Evolutionary conservation across 2,329 filamentous ascomycete genomes (phyloP), one percentile per base, ranked within the genome.

Genomic region (Magnaporthiopsis rhizophila): DNA sequence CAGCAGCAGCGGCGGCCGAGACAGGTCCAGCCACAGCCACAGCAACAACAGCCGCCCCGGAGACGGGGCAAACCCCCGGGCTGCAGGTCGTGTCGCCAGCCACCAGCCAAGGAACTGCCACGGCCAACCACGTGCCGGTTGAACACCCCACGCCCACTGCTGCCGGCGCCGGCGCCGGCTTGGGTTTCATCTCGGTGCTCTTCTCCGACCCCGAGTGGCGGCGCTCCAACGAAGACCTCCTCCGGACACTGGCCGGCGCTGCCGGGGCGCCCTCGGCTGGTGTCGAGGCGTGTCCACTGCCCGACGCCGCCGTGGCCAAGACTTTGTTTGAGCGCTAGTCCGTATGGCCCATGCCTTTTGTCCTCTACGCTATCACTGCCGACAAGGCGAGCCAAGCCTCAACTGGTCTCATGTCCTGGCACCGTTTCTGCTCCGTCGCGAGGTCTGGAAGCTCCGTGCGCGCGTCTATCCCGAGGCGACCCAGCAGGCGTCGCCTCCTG

Each of bases 361-460:
- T 7, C 3, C 18, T 9, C n/a, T n/a, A 8, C 5, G 9, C 15
- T 38, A 18, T 53, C 18, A 13, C 21, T n/a, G 45, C 45, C n/a
- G 21, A 53, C 45, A 8, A 21, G 24, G 24, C 8, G 6, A 57
- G 28, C 18, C 21, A 38, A 70, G 69, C 50, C 56, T 71, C 11
- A 62, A 60, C 36, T 64, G 69, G 62, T 67, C 67, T 6, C 68
- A 71, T 32, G 61, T 73, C 11, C 69, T 73, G 38, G 69, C 67
- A 26, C 72, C 72, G 9, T 70, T 72, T 32, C 64, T 74, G 21
- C 67, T 73, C 12, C 68, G 71, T 8, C 67, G 67, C 13, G 67
- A 73, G 26, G 65, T 74, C 0, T 62, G 66, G 36, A 65, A 63
- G 11, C 60, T 72, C 12, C 69, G 68, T 58, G 15, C 61, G 2